Percentiles rank a stretch among this genome's conserved stretches.
Conservation (phyloP, 2,329 filamentous ascomycete species). For the Paraphoma sp. region DNA sequence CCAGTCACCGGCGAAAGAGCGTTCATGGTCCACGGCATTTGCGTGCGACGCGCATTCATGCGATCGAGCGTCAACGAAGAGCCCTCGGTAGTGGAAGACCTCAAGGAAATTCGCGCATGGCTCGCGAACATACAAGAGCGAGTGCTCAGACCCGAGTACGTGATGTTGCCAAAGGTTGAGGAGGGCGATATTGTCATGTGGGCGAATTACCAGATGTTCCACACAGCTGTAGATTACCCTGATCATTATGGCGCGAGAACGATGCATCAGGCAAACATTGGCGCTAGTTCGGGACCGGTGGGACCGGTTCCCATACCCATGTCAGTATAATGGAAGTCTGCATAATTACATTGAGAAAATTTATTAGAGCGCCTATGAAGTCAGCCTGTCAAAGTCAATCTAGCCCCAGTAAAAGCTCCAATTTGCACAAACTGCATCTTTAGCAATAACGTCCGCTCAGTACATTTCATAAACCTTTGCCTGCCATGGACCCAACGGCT, state of each 20-base stretch:
- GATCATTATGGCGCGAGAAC: slow-evolving; percentile 48
- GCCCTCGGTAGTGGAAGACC: slow-evolving; percentile 47
- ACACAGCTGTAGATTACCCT: slow-evolving; percentile 55
- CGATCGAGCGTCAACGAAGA: slow-evolving; percentile 42
- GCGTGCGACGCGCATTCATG: slow-evolving; percentile 49
- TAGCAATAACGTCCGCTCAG: no score
- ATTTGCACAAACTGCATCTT: no score
- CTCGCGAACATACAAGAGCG: slow-evolving; percentile 49
- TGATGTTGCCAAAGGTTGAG: slow-evolving; percentile 49
- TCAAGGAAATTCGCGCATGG: slow-evolving; percentile 47
- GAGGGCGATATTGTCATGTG: slow-evolving; percentile 52
- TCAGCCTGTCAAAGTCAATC: no score
- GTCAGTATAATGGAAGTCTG: not conserved
- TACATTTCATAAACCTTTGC: not conserved
- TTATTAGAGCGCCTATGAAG: no score
- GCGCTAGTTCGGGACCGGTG: slow-evolving; percentile 37
- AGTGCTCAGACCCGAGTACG: slow-evolving; percentile 52
- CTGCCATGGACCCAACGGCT: not conserved
- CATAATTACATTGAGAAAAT: not conserved
- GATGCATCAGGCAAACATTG: slow-evolving; percentile 58
- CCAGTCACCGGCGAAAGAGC: slow-evolving; percentile 10
- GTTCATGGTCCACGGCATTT: slow-evolving; percentile 39
- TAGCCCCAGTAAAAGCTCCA: no score
- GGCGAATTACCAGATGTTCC: slow-evolving; percentile 31
- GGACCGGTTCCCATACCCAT: slow-evolving; percentile 31